Evolutionary conservation across 2,329 filamentous ascomycete genomes (phyloP), one percentile per base, ranked within the genome.

Genomic region (Xylariaceae sp.): DNA sequence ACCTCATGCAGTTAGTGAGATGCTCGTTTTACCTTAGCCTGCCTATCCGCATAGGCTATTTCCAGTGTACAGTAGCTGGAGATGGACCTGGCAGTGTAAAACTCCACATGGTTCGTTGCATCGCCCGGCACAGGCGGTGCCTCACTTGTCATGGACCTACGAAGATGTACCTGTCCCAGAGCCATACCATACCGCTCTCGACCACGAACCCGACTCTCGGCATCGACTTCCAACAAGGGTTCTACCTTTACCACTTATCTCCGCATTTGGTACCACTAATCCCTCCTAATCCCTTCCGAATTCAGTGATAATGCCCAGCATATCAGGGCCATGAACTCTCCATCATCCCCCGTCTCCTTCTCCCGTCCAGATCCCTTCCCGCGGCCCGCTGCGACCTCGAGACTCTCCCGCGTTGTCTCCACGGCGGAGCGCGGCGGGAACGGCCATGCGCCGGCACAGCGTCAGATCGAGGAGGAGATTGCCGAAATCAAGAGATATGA

Each of bases 401-500:
- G 88, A 55, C 75, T 89, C 47, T 85, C 85, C 42, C 86, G 85
- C 56, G 82, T 83, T 34, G 77, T 88, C 53, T 87, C 85, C 51
- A 80, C 73, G 57, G 79, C 77, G 56, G 86, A 90, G 69, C 78
- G 78, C 59, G 85, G 83, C 57, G 80, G 85, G 55, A 73, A 76
- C 55, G 73, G 73, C 16, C 74, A 74, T 56, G 71, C 69, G 10
- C 77, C 76, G 26, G 83, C 79, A 51, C 83, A 88, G 65, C 81
- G 86, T 57, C 83, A 86, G 58, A 89, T 95, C 61, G 88, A 91
- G 57, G 92, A 97, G 68, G 94, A 99, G 74, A 96, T 99, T 68
- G 92, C 88, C 22, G 88, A 96, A 76, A 97, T 99, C 70, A 96
- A 96, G 75, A 83, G 92, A 74, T 99, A 99, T 74, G 94, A 96